A percentile compares a stretch with the other conserved stretches of the same genome.
phyloP scores from a whole-genome alignment of 768 basidiomycete genomes.

The Rossbeevera mucosa region DNA sequence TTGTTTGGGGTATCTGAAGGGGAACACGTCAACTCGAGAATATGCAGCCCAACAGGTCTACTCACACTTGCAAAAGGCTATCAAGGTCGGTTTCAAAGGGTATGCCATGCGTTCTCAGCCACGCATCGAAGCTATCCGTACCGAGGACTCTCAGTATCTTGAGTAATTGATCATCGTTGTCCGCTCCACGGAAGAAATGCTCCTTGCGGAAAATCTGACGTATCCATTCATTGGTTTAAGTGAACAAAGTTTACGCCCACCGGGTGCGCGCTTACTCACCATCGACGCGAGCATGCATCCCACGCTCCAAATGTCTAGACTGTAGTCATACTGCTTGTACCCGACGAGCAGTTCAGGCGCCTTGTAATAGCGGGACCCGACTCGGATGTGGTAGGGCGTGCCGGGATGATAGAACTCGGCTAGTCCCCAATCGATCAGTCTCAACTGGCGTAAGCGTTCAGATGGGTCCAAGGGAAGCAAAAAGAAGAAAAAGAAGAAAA shows the following conservation, averaged over 20 bases:
- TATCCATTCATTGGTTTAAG: too few species aligned
- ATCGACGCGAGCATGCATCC: constrained; percentile 74
- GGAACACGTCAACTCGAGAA: neutral
- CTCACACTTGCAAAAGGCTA: constrained; percentile 47
- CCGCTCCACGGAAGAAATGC: constrained; percentile 70
- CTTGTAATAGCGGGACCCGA: constrained; percentile 70
- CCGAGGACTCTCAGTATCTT: constrained; percentile 67
- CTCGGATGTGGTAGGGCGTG: constrained; percentile 68
- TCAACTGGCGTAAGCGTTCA: constrained; percentile 32
- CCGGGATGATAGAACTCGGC: constrained; percentile 73
- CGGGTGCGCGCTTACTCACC: constrained; percentile 35
- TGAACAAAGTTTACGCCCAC: neutral
- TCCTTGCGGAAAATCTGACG: constrained; percentile 65
- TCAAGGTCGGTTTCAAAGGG: constrained; percentile 62
- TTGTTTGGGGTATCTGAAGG: constrained; percentile 52
- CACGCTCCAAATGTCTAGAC: constrained; percentile 68
- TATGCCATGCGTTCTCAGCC: constrained; percentile 58
- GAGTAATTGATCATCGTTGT: constrained; percentile 70
- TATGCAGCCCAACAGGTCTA: neutral
- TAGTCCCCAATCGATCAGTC: constrained; percentile 72
- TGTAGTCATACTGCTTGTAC: constrained; percentile 69
- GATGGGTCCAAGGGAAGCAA: neutral
- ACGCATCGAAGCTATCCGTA: constrained; percentile 59
- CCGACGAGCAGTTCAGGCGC: constrained; percentile 69
- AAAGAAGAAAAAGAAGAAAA: neutral